Evolutionary conservation across 2,329 filamentous ascomycete species (phyloP), one percentile per base, ranked within the genome.

Genomic region (Calonectria henricotiae): DNA sequence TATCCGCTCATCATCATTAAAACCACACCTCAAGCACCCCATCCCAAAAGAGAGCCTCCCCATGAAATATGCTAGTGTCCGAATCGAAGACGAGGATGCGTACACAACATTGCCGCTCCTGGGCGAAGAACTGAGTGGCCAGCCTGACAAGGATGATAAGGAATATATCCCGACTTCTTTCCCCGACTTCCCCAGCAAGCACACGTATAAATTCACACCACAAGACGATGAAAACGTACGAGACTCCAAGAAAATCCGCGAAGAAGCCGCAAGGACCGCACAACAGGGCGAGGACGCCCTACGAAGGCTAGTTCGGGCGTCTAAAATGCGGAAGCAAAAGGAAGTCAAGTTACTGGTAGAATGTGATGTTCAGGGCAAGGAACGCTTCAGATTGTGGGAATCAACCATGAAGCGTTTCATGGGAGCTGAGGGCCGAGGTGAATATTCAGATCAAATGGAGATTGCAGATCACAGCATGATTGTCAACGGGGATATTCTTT

Each of bases 381-480:
- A 88, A 71, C 85, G 89, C 17, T 89, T 91, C 75, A 82, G 87
- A 7, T 80, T 90, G 5, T 92, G 90, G 90, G 89, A 92, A 79
- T 79, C 82, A 13, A 86, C 89, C 1, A 91, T 92, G 89, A 85
- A 86, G 62, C 85, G 87, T 46, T 83, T 91, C 51, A 84, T 90
- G 69, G 77, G 78, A 12, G 73, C 72, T 69, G 76, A 81, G 65
- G 68, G 75, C 44, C 75, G 75, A 43, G 76, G 79, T 63, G 75
- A 82, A 66, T 71, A 80, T 37, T 80, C 80, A 15, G 83, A 82
- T 32, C 79, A 84, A 47, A 79, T 83, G 20, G 89, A 91, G 73
- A 89, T 88, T 75, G 88, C 89, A 2, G 89, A 92, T 69, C 86
- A 90, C 74, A 91, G 89, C 77, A 90, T 91, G 84, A 89, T 92